Percentiles rank a stretch among this genome's conserved stretches.
Conservation (phyloP, 1,284 basidiomycete genomes). For the Rhodotorula mucilaginosa region DNA sequence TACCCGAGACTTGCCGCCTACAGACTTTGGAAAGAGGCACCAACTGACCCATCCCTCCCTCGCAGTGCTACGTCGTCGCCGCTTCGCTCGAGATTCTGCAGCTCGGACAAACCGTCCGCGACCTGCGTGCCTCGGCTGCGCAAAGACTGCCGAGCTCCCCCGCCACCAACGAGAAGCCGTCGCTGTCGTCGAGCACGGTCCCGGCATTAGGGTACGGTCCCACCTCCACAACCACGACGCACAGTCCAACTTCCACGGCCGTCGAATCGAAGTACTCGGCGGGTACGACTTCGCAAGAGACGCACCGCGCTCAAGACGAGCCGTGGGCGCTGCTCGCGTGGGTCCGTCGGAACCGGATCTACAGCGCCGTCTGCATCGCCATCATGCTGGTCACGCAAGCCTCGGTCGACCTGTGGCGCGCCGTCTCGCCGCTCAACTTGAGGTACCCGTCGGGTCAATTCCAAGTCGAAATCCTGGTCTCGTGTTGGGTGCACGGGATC, state of each 20-base stretch:
- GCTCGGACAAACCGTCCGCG: neutral
- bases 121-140: neutral
- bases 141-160: neutral
- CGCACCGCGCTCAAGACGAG: neutral
- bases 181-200: neutral
- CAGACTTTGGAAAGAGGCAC: too few species aligned
- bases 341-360: slow-evolving; percentile 17
- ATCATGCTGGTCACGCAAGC: slow-evolving; percentile 17
- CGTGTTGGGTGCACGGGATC: slow-evolving; percentile 26
- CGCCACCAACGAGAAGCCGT: neutral
- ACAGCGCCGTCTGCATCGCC: slow-evolving; percentile 15
- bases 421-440: slow-evolving; percentile 7
- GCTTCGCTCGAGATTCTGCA: slow-evolving; percentile 18
- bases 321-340: slow-evolving; percentile 23
- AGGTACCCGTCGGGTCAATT: slow-evolving; percentile 11
- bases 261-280: neutral
- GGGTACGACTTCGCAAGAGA: too few species aligned
- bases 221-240: slow-evolving; percentile 6
- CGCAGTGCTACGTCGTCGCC: slow-evolving; percentile 23
- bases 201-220: neutral
- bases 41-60: too few species aligned
- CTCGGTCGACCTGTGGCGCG: slow-evolving; percentile 19
- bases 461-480: slow-evolving; percentile 19
- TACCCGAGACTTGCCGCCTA: too few species aligned
- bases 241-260: neutral